Conservation (phyloP, 176 grass and related monocot species). For the Thalia dealbata region DNA sequence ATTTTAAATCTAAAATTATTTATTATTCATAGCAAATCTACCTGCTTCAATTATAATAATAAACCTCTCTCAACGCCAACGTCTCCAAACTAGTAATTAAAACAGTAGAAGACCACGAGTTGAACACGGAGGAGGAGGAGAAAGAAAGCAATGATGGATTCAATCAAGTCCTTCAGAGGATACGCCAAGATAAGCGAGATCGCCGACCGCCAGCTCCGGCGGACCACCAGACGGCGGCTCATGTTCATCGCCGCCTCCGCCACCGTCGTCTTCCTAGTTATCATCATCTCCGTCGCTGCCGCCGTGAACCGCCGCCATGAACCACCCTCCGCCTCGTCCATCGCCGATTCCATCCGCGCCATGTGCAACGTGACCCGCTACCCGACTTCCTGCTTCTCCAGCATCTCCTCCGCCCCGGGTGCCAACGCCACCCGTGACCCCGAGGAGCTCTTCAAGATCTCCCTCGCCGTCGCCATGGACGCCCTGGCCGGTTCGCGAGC, state of each 20-base stretch:
- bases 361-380: conserved; percentile 28
- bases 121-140: not conserved
- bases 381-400: conserved; percentile 26
- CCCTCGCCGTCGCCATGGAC: conserved; percentile 12
- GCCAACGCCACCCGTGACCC: conserved; percentile 19
- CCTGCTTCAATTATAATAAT: not conserved
- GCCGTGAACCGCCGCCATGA: not conserved
- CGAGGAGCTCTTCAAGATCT: conserved; percentile 22
- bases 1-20: no score
- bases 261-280: conserved; percentile 1
- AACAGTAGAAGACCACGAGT: not conserved
- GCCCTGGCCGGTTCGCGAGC: conserved; percentile 14
- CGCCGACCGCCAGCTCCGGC: conserved; percentile 14
- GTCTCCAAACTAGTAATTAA: not conserved
- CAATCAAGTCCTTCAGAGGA: conserved; percentile 23
- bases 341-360: conserved; percentile 14
- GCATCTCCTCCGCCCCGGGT: conserved; percentile 19
- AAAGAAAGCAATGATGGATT: conserved; percentile 7
- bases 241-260: conserved; percentile 2
- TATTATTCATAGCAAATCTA: not conserved
- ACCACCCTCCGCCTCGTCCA: not conserved
- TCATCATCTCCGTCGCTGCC: not conserved
- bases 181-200: conserved; percentile 24
- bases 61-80: not conserved
- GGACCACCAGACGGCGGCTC: conserved; percentile 6